Base-by-base conservation (phyloP, 179 eudicot genomes). In the Patellifolia procumbens region DNA sequence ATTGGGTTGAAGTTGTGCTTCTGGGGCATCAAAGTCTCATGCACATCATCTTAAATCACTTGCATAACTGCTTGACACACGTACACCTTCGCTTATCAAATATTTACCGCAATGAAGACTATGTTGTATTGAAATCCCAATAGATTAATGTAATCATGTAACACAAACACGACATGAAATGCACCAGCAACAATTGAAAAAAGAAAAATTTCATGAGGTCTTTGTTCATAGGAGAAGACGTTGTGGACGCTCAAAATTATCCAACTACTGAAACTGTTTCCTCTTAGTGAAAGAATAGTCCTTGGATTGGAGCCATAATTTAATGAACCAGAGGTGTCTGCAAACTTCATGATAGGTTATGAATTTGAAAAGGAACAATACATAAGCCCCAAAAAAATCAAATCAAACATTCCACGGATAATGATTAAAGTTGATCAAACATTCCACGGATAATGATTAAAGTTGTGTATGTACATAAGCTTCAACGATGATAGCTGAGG, bases 391-490 rank as follows among this genome's bases (percentile, higher is more conserved):
- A 2, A 39, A 39, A 70, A 35, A 59, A 73, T 78, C 68, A 70
- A 76, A 79, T 79, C 66, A 77, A 81, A 74, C 70, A 62, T 80
- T 83, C 81, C 81, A 70, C 76, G 29, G 55, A 71, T 42, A 43
- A 71, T 46, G 28, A 64, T 63, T 61, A 31, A 76, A 74, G 35
- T 46, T 80, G 45, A n/a, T n/a, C n/a, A n/a, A n/a, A n/a, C n/a
- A n/a, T n/a, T n/a, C n/a, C n/a, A 69, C 76, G 28, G 55, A 71
- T 42, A 43, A 71, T 46, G 28, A 64, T 63, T 61, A 31, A 76
- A 74, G 35, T 46, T 80, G 45, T 74, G 86, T 80, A 83, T 80
- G 81, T 83, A 83, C 86, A 83, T 42, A 73, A 56, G 72, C 34
- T 72, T 67, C 32, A 73, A 70, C 59, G 74, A 59, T 49, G 43